These are phyloP conservation scores for Calamus simplicifolius DNA, from an alignment of 176 grass and related monocot species.

Conservation along the genomic window DNA sequence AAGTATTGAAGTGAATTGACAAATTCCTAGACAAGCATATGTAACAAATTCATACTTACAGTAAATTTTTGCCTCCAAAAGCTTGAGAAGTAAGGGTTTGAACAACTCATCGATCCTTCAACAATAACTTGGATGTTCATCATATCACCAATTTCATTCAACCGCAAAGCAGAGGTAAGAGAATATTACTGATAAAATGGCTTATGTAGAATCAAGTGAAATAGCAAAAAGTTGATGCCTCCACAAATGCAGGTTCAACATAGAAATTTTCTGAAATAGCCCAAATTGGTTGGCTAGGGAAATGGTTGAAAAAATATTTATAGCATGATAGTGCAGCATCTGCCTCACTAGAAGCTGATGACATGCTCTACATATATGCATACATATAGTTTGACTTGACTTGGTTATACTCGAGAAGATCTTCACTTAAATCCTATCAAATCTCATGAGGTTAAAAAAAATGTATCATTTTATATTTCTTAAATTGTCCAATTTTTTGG, in stretches of 20 bases:
- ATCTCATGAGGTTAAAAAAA: too few relatives aligned
- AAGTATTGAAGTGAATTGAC: too few relatives aligned
- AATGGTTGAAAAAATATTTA: conserved; percentile 47
- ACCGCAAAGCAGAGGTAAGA: conserved; percentile 37
- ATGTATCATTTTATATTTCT: too few relatives aligned
- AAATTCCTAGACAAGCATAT: background rate
- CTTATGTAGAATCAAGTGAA: background rate
- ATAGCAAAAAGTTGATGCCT: conserved; percentile 35
- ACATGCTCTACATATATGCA: too few relatives aligned
- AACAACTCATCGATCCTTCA: conserved; percentile 97
- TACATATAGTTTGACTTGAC: too few relatives aligned
- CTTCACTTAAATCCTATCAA: too few relatives aligned
- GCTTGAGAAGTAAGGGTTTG: conserved; percentile 92
- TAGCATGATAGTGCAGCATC: conserved; percentile 64
- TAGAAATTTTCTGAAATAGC: conserved; percentile 90
- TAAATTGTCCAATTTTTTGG: too few relatives aligned
- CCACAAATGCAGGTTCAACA: conserved; percentile 97
- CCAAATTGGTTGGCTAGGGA: conserved; percentile 60
- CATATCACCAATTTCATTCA: conserved; percentile 86
- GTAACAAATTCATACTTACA: conserved; percentile 28
- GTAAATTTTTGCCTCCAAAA: conserved; percentile 84
- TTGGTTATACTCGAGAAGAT: too few relatives aligned
- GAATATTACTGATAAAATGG: background rate
- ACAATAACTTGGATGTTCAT: conserved; percentile 96
- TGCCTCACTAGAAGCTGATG: conserved; percentile 55